Evolutionary conservation across 75 land plant species (phyloP), one percentile per base, ranked within the genome.

Genomic region (Sequoiadendron giganteum): DNA sequence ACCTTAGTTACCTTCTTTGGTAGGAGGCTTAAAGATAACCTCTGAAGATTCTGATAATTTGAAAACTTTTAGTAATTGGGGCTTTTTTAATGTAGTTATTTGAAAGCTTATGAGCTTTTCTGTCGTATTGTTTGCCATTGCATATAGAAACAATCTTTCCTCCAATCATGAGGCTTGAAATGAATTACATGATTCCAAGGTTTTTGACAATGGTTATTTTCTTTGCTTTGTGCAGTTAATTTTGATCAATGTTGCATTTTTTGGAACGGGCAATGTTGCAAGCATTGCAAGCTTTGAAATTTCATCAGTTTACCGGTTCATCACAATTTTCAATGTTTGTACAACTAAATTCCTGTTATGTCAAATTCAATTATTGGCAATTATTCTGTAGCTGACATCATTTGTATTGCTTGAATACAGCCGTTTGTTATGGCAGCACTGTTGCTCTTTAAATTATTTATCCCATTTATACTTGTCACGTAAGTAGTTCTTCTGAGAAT

Each of bases 251-350:
- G 95, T 97, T 85, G 99, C 99, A 9, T 97, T 97, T 80, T 97
- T 97, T 89, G 99, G 99, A 75, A 97, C 96, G 81, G 99, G 99
- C 16, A 97, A 97, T 75, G 93, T 97, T 83, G 99, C 99, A 72
- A 97, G 99, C 87, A 91, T 97, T 87, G 99, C 99, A 75, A 97
- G 99, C 88, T 97, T 97, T 87, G 99, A 97, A 85, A 97, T 97
- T 77, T 97, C 99, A 40, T 97, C 99, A 55, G 99, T 97, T 45
- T 97, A 97, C 85, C 90, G 99, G n/a, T 96, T 97, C 90, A 93
- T 97, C 86, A 97, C 99, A 45, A 87, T 97, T 54, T 97, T 97
- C 94, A 94, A 94, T 91, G 99, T 96, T 92, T 47, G 84, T 82
- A 82, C 30, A 7, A 47, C 52, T 82, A 28, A 28, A 75, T 25